Conservation (phyloP, 208 protist species). For the Endotrypanum monterogeii region DNA sequence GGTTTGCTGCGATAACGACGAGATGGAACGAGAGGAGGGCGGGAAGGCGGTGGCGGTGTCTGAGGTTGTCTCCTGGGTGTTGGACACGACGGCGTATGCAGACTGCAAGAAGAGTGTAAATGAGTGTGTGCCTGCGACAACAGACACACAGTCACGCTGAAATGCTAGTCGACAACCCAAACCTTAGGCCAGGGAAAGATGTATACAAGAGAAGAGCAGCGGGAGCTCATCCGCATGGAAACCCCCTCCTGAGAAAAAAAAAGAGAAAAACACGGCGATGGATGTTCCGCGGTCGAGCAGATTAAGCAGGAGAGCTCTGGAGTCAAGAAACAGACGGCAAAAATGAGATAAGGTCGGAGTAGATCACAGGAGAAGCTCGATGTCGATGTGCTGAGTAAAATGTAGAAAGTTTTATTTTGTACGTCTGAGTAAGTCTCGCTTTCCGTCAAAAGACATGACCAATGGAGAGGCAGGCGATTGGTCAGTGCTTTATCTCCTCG, state of each 20-base stretch:
- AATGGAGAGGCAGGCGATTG: not conserved
- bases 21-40: not conserved
- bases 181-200: no score
- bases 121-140: no score
- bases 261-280: not conserved
- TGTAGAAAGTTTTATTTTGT: not conserved
- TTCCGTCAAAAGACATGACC: not conserved
- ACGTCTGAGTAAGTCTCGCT: not conserved
- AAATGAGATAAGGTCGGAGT: not conserved
- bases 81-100: not conserved
- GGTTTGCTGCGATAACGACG: not conserved
- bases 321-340: not conserved
- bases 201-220: not conserved
- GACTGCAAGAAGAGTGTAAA: no score
- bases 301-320: no score
- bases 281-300: no score
- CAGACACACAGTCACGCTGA: not conserved
- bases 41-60: not conserved
- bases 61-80: no score
- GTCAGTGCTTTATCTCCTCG: not conserved
- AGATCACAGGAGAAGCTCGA: not conserved
- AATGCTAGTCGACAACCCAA: no score
- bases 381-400: no score
- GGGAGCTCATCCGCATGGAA: not conserved
- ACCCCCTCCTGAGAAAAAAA: not conserved